These are phyloP conservation scores for Pythium monospermum DNA, from an alignment of 352 stramenopile species.

Conservation along the genomic window DNA sequence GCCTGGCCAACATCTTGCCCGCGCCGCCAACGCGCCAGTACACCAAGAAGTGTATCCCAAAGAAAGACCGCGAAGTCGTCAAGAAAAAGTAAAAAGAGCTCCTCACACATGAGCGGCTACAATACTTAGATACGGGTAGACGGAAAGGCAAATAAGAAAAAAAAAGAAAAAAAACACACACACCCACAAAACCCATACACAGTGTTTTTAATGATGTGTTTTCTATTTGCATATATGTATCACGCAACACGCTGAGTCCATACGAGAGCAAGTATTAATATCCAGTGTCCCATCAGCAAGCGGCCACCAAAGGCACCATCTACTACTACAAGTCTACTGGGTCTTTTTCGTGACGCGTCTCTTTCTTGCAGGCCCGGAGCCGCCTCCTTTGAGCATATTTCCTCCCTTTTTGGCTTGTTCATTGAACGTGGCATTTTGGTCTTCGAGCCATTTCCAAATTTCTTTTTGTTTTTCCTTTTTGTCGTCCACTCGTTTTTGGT, in stretches of 20 bases:
- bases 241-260: too few species aligned
- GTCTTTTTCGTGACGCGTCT: conserved; percentile 47
- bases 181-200: not conserved
- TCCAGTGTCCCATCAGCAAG: too few species aligned
- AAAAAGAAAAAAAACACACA: not conserved
- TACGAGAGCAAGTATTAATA: too few species aligned
- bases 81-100: conserved; percentile 36
- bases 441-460: conserved; percentile 94
- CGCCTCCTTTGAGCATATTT: conserved; percentile 93
- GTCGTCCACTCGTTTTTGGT: conserved; percentile 55
- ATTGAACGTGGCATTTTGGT: conserved; percentile 97
- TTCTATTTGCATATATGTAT: conserved; percentile 13
- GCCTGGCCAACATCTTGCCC: conserved; percentile 76
- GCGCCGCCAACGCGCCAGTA: conserved; percentile 82
- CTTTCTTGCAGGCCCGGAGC: conserved; percentile 60
- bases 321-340: too few species aligned
- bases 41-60: conserved; percentile 80
- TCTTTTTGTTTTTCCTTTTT: conserved; percentile 92
- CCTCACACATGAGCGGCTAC: not conserved
- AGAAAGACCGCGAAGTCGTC: conserved; percentile 71
- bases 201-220: not conserved
- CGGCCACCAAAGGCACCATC: too few species aligned
- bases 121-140: too few species aligned
- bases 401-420: conserved; percentile 95
- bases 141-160: not conserved